Evolutionary conservation across 768 basidiomycete genomes (phyloP).

Genomic region (Chalciporus chontae): DNA sequence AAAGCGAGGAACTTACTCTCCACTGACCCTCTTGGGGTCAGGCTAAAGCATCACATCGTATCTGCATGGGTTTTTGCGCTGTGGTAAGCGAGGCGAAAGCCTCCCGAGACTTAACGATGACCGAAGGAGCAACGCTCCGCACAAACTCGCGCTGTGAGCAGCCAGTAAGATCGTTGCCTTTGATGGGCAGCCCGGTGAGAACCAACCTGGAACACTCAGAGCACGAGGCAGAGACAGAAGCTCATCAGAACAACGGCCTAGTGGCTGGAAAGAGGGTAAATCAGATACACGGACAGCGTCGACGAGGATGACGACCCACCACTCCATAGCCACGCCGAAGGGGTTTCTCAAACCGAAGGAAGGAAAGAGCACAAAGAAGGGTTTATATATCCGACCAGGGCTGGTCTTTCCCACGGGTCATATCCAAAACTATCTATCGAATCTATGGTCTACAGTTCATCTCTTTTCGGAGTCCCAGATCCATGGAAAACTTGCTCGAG

Average conservation of each 20-base stretch:
- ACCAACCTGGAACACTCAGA: slow-evolving; percentile 4
- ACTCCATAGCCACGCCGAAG: slow-evolving; percentile 24
- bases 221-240: neutral
- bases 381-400: slow-evolving; percentile 24
- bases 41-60: slow-evolving; percentile 18
- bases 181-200: neutral
- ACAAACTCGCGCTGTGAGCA: neutral
- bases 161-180: neutral
- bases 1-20: slow-evolving; percentile 9
- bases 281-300: slow-evolving; percentile 4
- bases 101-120: slow-evolving; percentile 13
- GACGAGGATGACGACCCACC: slow-evolving; percentile 2
- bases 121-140: slow-evolving; percentile 15
- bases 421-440: slow-evolving; percentile 1
- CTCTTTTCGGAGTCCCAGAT: slow-evolving; percentile 30
- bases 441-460: slow-evolving; percentile 36
- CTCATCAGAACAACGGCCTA: slow-evolving; percentile 17
- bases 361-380: neutral
- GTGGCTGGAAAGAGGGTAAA: slow-evolving; percentile 1
- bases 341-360: slow-evolving; percentile 27
- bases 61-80: slow-evolving; percentile 4
- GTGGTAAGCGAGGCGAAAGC: neutral
- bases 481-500: slow-evolving; percentile 51
- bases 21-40: slow-evolving; percentile 20
- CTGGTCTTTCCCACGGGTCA: slow-evolving; percentile 24